Base-by-base conservation (phyloP, 2,329 filamentous ascomycete species). In the Pestalotiopsis sp. region DNA sequence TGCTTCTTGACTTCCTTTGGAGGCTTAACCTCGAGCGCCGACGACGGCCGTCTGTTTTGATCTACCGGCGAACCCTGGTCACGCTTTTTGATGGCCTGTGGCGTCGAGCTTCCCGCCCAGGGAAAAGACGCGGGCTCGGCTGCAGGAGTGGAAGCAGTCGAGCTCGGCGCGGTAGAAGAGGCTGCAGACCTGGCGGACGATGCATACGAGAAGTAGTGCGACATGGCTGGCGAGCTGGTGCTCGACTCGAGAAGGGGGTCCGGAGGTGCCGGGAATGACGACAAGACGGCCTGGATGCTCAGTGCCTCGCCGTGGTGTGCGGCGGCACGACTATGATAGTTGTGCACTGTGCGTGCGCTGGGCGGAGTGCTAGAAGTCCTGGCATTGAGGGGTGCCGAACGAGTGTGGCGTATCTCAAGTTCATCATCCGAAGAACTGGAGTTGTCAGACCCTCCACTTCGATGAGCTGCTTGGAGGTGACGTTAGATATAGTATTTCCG, bases 291-390 rank as follows among this genome's bases (percentile, higher is more conserved):
- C 39, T 72, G 73, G 27, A 66, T 11, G 62, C 61, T 69, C 23
- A 68, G 60, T 25, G 64, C 59, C 11, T 71, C 73, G n/a, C 70
- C 13, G 71, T 13, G 23, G 76, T 73, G 64, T 72, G 75, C 69
- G 74, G 74, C 17, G 73, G 71, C 52, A 74, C 71, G 67, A 76
- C 72, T 75, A 5, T 72, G 75, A 62, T 72, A 76, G 31, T 73
- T 73, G 14, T 74, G 70, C 17, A 52, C 68, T 2, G 75, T 31
- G 20, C 66, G 23, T 68, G 73, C 36, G 70, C 73, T 66, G 61
- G 49, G 39, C 60, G 70, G 66, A 71, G 59, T 41, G 27, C n/a
- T 23, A 20, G 61, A 9, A 23, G 36, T 25, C 23, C 60, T 72
- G 49, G 68, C 36, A 45, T 70, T 68, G 13, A 67, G 68, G 25